A percentile compares a stretch with the other conserved stretches of the same genome.
Evolutionary conservation across 2,329 filamentous ascomycete species (phyloP).

Genomic region (Scolecobasidium constrictum): DNA sequence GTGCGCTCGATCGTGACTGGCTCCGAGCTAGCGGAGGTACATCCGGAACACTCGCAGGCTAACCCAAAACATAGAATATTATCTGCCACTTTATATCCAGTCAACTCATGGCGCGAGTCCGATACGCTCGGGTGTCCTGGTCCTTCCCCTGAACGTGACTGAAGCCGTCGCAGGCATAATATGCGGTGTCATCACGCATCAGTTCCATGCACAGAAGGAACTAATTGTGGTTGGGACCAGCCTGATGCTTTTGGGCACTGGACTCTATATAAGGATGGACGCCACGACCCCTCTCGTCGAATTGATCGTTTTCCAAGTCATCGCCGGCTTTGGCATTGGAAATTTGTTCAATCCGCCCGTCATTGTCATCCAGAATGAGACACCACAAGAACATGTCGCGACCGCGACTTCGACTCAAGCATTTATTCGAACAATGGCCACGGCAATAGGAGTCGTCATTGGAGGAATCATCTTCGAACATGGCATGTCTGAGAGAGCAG

Average conservation of each 20-base stretch:
- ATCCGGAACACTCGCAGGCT: no score
- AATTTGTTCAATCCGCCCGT: constrained; percentile 60
- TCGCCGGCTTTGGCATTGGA: constrained; percentile 38
- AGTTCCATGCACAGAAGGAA: constrained; percentile 33
- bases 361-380: constrained; percentile 55
- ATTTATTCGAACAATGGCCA: constrained; percentile 59
- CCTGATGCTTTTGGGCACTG: constrained; percentile 27
- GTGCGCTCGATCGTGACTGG: neutral
- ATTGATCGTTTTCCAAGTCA: constrained; percentile 28
- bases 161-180: constrained; percentile 35
- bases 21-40: no score
- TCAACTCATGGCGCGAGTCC: constrained; percentile 51
- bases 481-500: constrained; percentile 48
- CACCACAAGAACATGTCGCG: constrained; percentile 54
- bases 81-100: constrained; percentile 65
- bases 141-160: constrained; percentile 46
- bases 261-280: constrained; percentile 25
- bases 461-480: constrained; percentile 76
- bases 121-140: constrained; percentile 48
- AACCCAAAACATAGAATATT: constrained; percentile 50
- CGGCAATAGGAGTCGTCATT: constrained; percentile 57
- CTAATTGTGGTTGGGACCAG: constrained; percentile 25
- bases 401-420: constrained; percentile 56
- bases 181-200: constrained; percentile 36
- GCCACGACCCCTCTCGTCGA: constrained; percentile 24